These are phyloP conservation scores for Yarrowia sp. DNA, from an alignment of 805 yeast genomes.

Conservation along the genomic window DNA sequence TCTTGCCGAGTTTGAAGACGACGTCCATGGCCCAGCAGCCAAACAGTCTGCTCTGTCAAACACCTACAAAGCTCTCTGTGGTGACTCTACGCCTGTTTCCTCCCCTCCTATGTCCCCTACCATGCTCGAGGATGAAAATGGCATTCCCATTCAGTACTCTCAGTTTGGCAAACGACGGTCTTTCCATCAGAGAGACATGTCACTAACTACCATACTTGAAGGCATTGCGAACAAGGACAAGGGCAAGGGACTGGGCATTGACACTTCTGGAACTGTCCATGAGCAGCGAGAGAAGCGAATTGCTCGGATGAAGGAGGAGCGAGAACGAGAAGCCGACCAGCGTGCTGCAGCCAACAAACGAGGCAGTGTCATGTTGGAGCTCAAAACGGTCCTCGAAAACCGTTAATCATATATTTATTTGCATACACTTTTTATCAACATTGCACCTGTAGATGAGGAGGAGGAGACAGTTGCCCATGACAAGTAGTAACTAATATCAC, in stretches of 20 bases:
- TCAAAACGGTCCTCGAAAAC: constrained; percentile 43
- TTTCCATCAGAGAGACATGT: constrained; percentile 17
- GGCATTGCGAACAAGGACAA: constrained; percentile 44
- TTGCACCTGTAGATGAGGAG: neutral
- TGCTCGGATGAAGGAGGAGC: constrained; percentile 42
- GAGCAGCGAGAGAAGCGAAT: constrained; percentile 44
- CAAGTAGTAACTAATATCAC: too few relatives aligned
- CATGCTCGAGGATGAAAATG: constrained; percentile 17
- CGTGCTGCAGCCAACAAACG: constrained; percentile 40
- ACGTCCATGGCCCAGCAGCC: constrained; percentile 24
- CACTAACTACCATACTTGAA: constrained; percentile 44
- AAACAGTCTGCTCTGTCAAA: constrained; percentile 18
- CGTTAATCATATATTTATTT: constrained; percentile 32
- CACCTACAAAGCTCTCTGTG: constrained; percentile 35
- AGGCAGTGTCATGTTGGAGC: constrained; percentile 44
- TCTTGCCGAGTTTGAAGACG: constrained; percentile 33
- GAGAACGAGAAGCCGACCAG: constrained; percentile 42
- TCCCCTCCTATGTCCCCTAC: constrained; percentile 22
- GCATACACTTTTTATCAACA: constrained; percentile 8
- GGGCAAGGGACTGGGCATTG: constrained; percentile 9
- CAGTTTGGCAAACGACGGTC: constrained; percentile 29
- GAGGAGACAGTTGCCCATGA: too few relatives aligned
- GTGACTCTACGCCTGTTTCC: constrained; percentile 13
- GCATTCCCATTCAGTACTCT: constrained; percentile 23
- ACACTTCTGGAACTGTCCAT: constrained; percentile 14